These are phyloP conservation scores for Ophiocordyceps camponoti-saundersi DNA, from an alignment of 2,329 filamentous ascomycete species.

Conservation along the genomic window DNA sequence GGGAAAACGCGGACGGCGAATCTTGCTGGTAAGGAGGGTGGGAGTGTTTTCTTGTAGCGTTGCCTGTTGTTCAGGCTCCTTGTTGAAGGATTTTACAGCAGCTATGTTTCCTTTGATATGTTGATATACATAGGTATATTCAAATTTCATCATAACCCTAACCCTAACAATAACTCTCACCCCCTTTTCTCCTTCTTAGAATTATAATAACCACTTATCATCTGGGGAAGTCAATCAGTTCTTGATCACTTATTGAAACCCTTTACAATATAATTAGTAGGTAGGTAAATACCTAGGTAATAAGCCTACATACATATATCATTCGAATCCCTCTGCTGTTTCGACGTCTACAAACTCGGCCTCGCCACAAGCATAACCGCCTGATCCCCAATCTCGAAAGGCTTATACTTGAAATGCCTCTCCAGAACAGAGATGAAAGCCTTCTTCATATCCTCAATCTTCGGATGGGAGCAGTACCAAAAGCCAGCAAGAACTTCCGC, in stretches of 20 bases:
- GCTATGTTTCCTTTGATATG: too few relatives aligned
- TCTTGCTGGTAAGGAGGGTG: neutral
- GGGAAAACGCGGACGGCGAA: neutral
- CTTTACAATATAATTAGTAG: too few relatives aligned
- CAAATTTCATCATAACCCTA: too few relatives aligned
- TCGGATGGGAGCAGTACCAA: constrained; percentile 1
- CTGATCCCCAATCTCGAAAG: constrained; percentile 1
- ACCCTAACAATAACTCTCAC: too few relatives aligned
- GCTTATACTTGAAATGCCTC: constrained; percentile 1
- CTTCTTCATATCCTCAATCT: neutral
- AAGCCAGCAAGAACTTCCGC: constrained; percentile 1
- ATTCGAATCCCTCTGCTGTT: neutral
- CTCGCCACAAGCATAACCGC: neutral
- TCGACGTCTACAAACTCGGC: neutral
- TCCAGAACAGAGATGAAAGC: neutral
- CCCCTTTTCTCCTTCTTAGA: too few relatives aligned
- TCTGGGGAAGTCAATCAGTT: too few relatives aligned
- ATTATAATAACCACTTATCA: too few relatives aligned
- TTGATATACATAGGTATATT: neutral
- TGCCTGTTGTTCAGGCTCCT: neutral
- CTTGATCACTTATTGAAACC: too few relatives aligned
- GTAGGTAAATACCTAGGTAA: too few relatives aligned
- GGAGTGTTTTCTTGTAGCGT: neutral
- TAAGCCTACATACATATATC: neutral
- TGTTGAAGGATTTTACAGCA: neutral